A percentile compares a stretch with the other conserved stretches of the same genome.
Conservation (phyloP, 1,284 basidiomycete genomes). For the Fomitopsis schrenkii region DNA sequence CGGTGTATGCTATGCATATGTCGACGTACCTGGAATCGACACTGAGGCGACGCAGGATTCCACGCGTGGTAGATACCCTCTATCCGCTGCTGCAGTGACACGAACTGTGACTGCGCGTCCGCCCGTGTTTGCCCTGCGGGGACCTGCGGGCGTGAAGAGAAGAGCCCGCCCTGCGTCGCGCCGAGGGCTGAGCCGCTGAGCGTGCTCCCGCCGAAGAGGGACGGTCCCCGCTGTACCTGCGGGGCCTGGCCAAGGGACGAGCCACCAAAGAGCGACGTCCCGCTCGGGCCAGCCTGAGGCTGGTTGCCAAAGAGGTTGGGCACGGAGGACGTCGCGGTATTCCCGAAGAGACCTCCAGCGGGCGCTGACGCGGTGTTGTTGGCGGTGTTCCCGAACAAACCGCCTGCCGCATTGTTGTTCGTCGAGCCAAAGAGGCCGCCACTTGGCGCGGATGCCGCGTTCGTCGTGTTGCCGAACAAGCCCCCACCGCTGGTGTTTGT, state of each 20-base stretch:
- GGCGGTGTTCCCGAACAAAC: conserved; percentile 18
- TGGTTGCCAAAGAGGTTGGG: conserved; percentile 19
- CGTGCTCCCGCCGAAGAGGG: conserved; percentile 31
- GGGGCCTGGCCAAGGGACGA: conserved; percentile 23
- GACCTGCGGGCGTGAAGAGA: conserved; percentile 23
- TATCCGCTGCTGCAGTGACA: conserved; percentile 57
- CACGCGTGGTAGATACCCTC: conserved; percentile 68
- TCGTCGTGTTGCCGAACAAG: conserved; percentile 24
- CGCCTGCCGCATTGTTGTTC: conserved; percentile 9
- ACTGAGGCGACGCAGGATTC: conserved; percentile 66
- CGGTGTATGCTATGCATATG: background rate
- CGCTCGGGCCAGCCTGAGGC: conserved; percentile 10
- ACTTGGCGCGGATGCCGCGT: background rate
- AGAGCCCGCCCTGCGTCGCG: conserved; percentile 27
- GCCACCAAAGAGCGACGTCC: conserved; percentile 24
- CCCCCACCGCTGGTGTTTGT: conserved; percentile 20
- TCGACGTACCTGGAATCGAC: conserved; percentile 75
- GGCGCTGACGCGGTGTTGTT: background rate
- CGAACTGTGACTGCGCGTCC: conserved; percentile 60
- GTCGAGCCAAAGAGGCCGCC: background rate
- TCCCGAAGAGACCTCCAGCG: conserved; percentile 4
- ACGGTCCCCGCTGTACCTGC: conserved; percentile 22
- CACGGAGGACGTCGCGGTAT: conserved; percentile 1
- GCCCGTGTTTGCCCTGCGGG: conserved; percentile 42
- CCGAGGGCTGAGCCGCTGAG: conserved; percentile 23